A percentile compares a stretch with the other conserved stretches of the same genome.
Evolutionary conservation across 176 grass and related monocot genomes (phyloP).

Genomic region (Carex parvula): DNA sequence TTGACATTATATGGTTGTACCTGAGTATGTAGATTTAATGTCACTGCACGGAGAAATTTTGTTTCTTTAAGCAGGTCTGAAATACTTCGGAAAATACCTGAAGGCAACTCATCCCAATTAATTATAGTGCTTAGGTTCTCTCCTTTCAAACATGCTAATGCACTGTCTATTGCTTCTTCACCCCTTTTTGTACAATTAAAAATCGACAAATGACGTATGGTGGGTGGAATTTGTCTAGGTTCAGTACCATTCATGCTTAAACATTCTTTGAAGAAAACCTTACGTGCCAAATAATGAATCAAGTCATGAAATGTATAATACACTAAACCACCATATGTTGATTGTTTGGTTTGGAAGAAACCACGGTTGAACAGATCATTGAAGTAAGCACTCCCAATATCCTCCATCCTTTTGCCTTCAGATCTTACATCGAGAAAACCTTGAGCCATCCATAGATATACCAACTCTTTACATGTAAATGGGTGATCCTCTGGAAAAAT

Average conservation of each 20-base stretch:
- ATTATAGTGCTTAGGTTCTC: slow-evolving; percentile 36
- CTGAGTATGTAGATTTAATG: background rate
- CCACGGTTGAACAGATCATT: slow-evolving; percentile 16
- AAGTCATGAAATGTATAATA: slow-evolving; percentile 30
- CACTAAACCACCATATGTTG: background rate
- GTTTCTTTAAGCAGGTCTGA: background rate
- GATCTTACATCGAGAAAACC: slow-evolving; percentile 18
- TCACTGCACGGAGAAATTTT: background rate
- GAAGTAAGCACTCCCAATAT: slow-evolving; percentile 30
- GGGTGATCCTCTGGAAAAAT: slow-evolving; percentile 6
- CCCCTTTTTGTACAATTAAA: background rate
- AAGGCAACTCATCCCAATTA: background rate
- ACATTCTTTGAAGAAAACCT: slow-evolving; percentile 6
- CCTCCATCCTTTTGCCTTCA: background rate
- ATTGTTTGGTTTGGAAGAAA: slow-evolving; percentile 10
- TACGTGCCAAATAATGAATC: slow-evolving; percentile 26
- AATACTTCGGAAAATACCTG: background rate
- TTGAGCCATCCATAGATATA: slow-evolving; percentile 44
- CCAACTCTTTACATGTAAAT: background rate
- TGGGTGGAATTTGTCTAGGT: background rate
- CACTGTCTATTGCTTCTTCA: slow-evolving; percentile 5
- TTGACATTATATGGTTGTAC: too few relatives aligned
- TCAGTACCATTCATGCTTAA: background rate
- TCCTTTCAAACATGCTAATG: background rate
- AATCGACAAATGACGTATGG: slow-evolving; percentile 28